These are phyloP conservation scores for Chalara sp. DNA, from an alignment of 2,329 filamentous ascomycete species.

Conservation along the genomic window DNA sequence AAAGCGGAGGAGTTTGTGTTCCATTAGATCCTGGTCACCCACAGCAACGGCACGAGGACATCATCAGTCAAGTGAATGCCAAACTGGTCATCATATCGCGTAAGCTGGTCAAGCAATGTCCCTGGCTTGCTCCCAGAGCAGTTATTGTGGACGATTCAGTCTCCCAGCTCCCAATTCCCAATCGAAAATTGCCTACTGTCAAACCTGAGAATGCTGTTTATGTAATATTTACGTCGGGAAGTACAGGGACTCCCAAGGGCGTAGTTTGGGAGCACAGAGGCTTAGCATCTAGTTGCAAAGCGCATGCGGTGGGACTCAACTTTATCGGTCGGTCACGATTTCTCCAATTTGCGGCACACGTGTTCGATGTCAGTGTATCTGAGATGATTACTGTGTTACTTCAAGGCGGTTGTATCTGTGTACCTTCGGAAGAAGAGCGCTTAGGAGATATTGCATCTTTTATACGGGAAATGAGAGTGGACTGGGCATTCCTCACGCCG, in stretches of 20 bases:
- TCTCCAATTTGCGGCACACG: constrained; percentile 9
- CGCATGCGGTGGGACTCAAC: neutral
- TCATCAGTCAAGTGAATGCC: neutral
- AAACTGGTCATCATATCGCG: neutral
- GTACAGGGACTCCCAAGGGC: constrained; percentile 11
- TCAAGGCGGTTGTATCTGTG: constrained; percentile 8
- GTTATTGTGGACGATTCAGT: neutral
- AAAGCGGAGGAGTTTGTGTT: neutral
- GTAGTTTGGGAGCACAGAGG: constrained; percentile 28
- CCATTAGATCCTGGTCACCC: neutral
- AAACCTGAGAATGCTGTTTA: neutral
- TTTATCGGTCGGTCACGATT: constrained; percentile 3
- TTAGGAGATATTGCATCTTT: neutral
- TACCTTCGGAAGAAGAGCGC: constrained; percentile 7
- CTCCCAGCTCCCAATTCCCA: neutral
- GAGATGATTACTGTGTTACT: constrained; percentile 1
- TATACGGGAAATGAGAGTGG: constrained; percentile 6
- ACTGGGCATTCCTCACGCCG: neutral
- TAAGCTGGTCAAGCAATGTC: neutral
- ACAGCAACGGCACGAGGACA: neutral
- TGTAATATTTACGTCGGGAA: constrained; percentile 11
- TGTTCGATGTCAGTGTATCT: constrained; percentile 7
- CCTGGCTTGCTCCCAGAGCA: neutral
- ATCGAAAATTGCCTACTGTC: neutral
- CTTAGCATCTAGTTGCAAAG: constrained; percentile 5